Conservation (phyloP, 306 rosid genomes). For the Comarum palustre region DNA sequence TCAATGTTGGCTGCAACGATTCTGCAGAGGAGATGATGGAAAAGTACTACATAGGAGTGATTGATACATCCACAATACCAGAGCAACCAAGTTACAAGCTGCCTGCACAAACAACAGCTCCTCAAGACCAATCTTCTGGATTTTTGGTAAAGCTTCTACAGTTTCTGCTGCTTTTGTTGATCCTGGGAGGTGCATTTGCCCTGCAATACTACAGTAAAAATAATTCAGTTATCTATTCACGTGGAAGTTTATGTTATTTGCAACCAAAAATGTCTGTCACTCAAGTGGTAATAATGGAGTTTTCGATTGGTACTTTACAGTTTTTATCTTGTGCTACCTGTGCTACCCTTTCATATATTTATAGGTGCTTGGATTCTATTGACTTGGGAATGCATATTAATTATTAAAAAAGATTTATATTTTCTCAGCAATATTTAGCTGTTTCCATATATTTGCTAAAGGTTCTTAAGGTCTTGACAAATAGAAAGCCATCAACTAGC, state of each 20-base stretch:
- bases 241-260: neutral
- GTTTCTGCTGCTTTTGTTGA: slow-evolving; percentile 59
- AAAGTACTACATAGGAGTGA: slow-evolving; percentile 52
- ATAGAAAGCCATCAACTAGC: neutral
- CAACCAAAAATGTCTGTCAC: neutral
- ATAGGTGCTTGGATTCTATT: neutral
- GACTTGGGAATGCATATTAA: slow-evolving; percentile 18
- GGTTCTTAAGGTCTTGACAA: neutral
- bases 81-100: slow-evolving; percentile 25
- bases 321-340: slow-evolving; percentile 13
- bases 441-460: neutral
- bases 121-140: slow-evolving; percentile 43
- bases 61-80: slow-evolving; percentile 56
- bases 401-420: neutral
- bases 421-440: neutral
- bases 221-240: neutral
- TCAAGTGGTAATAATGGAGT: slow-evolving; percentile 10
- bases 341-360: slow-evolving; percentile 11
- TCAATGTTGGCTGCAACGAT: slow-evolving; percentile 81
- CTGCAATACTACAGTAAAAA: slow-evolving; percentile 52
- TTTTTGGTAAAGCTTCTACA: slow-evolving; percentile 42
- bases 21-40: slow-evolving; percentile 55
- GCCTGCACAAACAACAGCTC: slow-evolving; percentile 21
- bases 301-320: neutral
- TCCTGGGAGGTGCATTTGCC: slow-evolving; percentile 54